Evolutionary conservation across 345 rosid species (phyloP), one percentile per base, ranked within the genome.

Genomic region (Xanthoceras sorbifolium): DNA sequence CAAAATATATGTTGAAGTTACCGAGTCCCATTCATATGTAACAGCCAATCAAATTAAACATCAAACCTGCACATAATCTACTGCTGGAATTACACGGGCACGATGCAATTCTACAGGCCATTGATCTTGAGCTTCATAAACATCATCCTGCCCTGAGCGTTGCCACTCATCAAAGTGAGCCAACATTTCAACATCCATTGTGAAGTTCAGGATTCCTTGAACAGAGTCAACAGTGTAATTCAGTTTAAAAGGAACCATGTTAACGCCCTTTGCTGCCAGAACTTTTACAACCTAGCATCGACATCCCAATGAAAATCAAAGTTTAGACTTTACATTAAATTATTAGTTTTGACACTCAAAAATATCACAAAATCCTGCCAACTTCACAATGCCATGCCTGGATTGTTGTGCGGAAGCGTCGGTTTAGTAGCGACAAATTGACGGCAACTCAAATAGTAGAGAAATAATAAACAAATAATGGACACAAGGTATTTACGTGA

Each of bases 161-260:
- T 94, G 97, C 94, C 97, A 94, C 83, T 91, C 88, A 77, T 94
- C 97, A 79, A 94, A 94, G 78, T 92, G 97, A 73, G 93, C 90
- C 82, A 92, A 67, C 94, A 91, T 87, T 32, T 92, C 98, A 29
- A 91, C 90, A 31, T 86, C 92, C 97, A 94, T 91, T 2, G 94
- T 94, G 83, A 94, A 91, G 72, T 89, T 88, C 55, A 92, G 75
- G 82, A 91, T 90, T 38, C 97, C 97, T 84, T 94, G 93, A 71
- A 89, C 97, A 2, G 93, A 91, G 11, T 88, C 91, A 9, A 94
- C 97, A 0, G 90, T 83, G 85, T 92, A 94, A 65, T 84, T 88
- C 78, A 91, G 84, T 50, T 87, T 86, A 77, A 90, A 94, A 72
- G 97, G 97, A 78, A 91, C 92, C 94, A 91, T 82, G 5, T 88